Base-by-base conservation (phyloP, 768 basidiomycete species). In the Jaapia argillacea region DNA sequence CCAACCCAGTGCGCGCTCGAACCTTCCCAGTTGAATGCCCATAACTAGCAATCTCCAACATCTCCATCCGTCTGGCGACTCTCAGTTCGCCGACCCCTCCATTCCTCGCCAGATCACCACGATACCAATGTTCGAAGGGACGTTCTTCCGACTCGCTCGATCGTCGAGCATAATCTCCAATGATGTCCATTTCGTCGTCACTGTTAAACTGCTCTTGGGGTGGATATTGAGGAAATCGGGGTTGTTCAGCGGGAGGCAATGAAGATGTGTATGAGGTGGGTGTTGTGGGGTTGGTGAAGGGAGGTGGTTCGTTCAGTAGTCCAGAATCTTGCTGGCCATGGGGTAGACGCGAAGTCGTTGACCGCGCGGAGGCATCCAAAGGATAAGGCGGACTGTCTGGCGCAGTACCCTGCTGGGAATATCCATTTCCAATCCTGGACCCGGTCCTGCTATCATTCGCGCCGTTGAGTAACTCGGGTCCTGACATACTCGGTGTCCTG, bases 121-220 rank as follows among this genome's bases (percentile, higher is more conserved):
- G 79, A 56, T 91, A 91, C 87, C 87, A 90, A 54, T 91, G 87
- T 53, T 90, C 85, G 47, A 81, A 90, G 0, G 86, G 86, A 12
- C 75, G 74, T 55, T 90, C 87, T 48, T 86, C 85, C 4, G 85
- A 87, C 20, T 89, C 85, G 21, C 64, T 71, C 4, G 85, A 85
- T 10, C 70, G 63, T 36, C 85, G 72, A 27, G 41, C 14, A 36
- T 42, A 42, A 20, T n/a, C n/a, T n/a, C n/a, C n/a, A n/a, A n/a
- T n/a, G n/a, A n/a, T n/a, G n/a, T 39, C 1, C 36, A 63, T 55
- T 36, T 67, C 68, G 20, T 68, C 64, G 6, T 57, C 35, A 53
- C 50, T n/a, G n/a, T n/a, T n/a, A n/a, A n/a, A n/a, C n/a, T n/a
- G n/a, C n/a, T n/a, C n/a, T n/a, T n/a, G n/a, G n/a, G n/a, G n/a